phyloP scores from a whole-genome alignment of 441 rosid genomes.

The Breynia disticha region DNA sequence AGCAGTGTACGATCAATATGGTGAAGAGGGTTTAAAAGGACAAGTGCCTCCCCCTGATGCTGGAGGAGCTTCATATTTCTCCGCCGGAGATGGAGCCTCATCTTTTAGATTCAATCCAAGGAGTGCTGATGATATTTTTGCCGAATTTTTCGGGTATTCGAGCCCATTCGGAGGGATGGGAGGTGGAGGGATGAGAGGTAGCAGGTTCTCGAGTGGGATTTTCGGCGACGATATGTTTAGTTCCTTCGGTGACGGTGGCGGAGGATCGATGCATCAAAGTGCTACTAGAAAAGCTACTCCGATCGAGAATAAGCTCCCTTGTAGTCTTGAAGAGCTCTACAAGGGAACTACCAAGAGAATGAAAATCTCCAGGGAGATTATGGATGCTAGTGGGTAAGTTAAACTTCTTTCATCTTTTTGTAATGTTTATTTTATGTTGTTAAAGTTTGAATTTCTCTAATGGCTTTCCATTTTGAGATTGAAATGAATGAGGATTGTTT shows the following conservation, averaged over 20 bases:
- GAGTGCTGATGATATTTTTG: slow-evolving; percentile 57
- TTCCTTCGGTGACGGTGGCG: slow-evolving; percentile 39
- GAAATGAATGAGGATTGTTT: no score
- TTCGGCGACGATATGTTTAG: slow-evolving; percentile 58
- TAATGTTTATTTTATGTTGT: no score
- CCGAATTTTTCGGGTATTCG: slow-evolving; percentile 55
- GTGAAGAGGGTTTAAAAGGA: slow-evolving; percentile 82
- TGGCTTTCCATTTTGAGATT: no score
- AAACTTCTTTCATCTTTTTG: neutral
- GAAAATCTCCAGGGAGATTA: slow-evolving; percentile 70
- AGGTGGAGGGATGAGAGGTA: slow-evolving; percentile 40
- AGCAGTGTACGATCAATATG: slow-evolving; percentile 69
- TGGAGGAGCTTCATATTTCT: slow-evolving; percentile 37
- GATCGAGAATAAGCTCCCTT: slow-evolving; percentile 56
- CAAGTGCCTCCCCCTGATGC: slow-evolving; percentile 58
- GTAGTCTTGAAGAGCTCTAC: slow-evolving; percentile 79
- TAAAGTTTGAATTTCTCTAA: no score
- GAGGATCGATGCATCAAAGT: slow-evolving; percentile 37
- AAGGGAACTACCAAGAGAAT: slow-evolving; percentile 72
- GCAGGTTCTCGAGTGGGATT: slow-evolving; percentile 44
- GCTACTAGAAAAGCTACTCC: slow-evolving; percentile 56
- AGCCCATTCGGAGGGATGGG: slow-evolving; percentile 47
- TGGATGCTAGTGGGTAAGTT: slow-evolving; percentile 57
- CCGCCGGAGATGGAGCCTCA: slow-evolving; percentile 46
- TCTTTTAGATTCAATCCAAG: slow-evolving; percentile 51